These are phyloP conservation scores for Metschnikowia chrysomelidarum DNA, from an alignment of 805 yeast species.

Conservation along the genomic window DNA sequence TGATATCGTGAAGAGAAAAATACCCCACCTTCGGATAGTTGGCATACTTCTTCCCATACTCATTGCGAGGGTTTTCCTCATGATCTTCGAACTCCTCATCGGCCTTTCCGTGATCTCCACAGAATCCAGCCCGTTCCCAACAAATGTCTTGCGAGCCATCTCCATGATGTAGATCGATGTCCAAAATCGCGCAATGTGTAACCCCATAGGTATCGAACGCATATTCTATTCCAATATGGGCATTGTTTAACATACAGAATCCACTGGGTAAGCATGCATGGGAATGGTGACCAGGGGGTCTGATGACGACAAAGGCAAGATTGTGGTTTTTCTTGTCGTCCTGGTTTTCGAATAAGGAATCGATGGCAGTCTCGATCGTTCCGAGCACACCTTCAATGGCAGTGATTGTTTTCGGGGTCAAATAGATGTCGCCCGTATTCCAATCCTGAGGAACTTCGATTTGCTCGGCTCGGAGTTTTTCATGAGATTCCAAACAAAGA, in stretches of 20 bases:
- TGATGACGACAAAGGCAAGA: constrained; percentile 60
- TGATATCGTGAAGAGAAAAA: constrained; percentile 80
- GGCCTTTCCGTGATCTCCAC: constrained; percentile 46
- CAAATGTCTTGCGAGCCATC: constrained; percentile 87
- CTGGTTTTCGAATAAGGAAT: constrained; percentile 33
- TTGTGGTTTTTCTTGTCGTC: constrained; percentile 28
- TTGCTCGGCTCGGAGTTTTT: constrained; percentile 49
- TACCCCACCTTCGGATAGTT: constrained; percentile 68
- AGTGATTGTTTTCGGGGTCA: constrained; percentile 60
- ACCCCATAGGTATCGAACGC: constrained; percentile 61
- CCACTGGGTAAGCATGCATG: constrained; percentile 85
- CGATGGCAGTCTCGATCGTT: constrained; percentile 70
- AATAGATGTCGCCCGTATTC: constrained; percentile 81
- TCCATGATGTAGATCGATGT: constrained; percentile 85
- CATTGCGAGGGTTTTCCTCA: constrained; percentile 39
- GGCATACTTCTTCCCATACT: constrained; percentile 46
- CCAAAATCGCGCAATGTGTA: constrained; percentile 79
- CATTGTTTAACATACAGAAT: constrained; percentile 78
- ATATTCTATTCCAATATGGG: constrained; percentile 76
- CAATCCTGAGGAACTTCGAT: constrained; percentile 78
- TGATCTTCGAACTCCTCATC: constrained; percentile 43
- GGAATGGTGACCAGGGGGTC: constrained; percentile 89
- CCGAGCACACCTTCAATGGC: constrained; percentile 80
- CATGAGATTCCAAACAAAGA: constrained; percentile 58
- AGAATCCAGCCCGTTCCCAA: constrained; percentile 71